A percentile compares a stretch with the other conserved stretches of the same genome.
phyloP scores from a whole-genome alignment of 2,329 filamentous ascomycete genomes.

The Cytospora paraplurivora region DNA sequence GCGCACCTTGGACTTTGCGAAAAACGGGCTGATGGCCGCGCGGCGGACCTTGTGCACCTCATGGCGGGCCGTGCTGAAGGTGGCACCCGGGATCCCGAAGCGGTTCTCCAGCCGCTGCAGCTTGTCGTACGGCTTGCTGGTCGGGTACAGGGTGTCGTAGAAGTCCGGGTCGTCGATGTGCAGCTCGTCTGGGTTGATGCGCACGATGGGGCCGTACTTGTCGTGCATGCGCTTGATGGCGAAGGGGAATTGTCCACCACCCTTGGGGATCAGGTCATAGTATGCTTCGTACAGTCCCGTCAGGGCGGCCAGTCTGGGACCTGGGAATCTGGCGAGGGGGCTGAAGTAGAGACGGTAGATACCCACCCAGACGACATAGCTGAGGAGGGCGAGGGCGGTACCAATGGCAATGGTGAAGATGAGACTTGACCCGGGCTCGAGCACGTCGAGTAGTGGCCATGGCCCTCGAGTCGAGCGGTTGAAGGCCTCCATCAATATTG shows the following conservation, averaged over 20 bases:
- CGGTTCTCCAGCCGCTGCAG: constrained; percentile 18
- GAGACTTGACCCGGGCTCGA: too few species aligned
- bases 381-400: too few species aligned
- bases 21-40: constrained; percentile 33
- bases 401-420: too few species aligned
- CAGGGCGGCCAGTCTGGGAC: constrained; percentile 9
- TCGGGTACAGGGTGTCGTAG: constrained; percentile 24
- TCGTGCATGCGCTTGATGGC: constrained; percentile 5
- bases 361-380: too few species aligned
- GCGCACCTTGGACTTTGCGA: constrained; percentile 34
- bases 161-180: constrained; percentile 29
- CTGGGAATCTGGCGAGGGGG: constrained; percentile 8
- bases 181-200: constrained; percentile 30
- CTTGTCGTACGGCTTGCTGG: constrained; percentile 24
- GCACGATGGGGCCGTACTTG: constrained; percentile 28
- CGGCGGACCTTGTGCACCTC: constrained; percentile 29
- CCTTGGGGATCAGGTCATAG: neutral
- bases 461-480: too few species aligned
- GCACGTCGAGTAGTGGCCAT: too few species aligned
- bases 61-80: constrained; percentile 25
- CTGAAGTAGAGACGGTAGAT: constrained; percentile 13
- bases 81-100: constrained; percentile 25
- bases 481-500: too few species aligned
- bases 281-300: constrained; percentile 8
- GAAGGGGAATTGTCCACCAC: constrained; percentile 15